Conservation (phyloP, 1,284 basidiomycete genomes). For the Mycena citricolor region DNA sequence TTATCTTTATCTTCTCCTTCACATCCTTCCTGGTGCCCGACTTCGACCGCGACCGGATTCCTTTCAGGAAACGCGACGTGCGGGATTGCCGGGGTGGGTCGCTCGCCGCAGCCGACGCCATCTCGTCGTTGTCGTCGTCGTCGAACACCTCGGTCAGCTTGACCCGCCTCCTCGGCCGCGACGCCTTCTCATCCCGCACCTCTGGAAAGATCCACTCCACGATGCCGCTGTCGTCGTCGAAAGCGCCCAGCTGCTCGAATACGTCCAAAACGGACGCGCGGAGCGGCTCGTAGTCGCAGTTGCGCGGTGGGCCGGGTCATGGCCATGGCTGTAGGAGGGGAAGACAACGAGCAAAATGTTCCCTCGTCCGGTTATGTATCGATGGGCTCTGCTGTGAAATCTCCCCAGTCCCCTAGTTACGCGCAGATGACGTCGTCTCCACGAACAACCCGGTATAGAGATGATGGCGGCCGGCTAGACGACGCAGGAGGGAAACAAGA, state of each 20-base stretch:
- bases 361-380: too few relatives aligned
- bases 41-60: slow-evolving; percentile 15
- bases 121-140: too few relatives aligned
- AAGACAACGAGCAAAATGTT: too few relatives aligned
- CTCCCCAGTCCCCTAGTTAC: too few relatives aligned
- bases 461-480: too few relatives aligned
- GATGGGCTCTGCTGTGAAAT: too few relatives aligned
- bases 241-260: slow-evolving; percentile 25
- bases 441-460: too few relatives aligned
- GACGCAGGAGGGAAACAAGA: too few relatives aligned
- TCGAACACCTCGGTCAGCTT: slow-evolving; percentile 17
- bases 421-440: too few relatives aligned
- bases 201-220: slow-evolving; percentile 27
- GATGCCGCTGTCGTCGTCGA: slow-evolving; percentile 26
- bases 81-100: slow-evolving; percentile 14
- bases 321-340: too few relatives aligned
- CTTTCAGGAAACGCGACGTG: slow-evolving; percentile 16
- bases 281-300: slow-evolving; percentile 20
- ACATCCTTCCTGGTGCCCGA: slow-evolving; percentile 8
- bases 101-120: slow-evolving; percentile 12
- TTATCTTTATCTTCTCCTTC: slow-evolving; percentile 14
- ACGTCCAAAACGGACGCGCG: slow-evolving; percentile 28
- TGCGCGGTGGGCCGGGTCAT: too few relatives aligned
- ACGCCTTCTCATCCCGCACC: slow-evolving; percentile 13
- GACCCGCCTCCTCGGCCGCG: slow-evolving; percentile 6